phyloP scores from a whole-genome alignment of 2,329 filamentous ascomycete species.

The Pyrenochaeta sp. region DNA sequence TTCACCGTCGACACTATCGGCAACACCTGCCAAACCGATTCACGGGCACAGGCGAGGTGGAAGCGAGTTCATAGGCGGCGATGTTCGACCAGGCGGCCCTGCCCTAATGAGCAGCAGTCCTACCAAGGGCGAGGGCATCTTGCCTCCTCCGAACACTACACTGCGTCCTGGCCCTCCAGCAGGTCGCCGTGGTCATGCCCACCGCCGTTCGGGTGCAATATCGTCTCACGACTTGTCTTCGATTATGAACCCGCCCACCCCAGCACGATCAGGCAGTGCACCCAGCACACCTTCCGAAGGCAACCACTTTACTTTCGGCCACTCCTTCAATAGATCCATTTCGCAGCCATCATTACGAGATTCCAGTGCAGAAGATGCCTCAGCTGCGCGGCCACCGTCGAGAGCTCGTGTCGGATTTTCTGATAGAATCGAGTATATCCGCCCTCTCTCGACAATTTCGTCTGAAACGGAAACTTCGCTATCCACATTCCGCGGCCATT shows the following conservation, averaged over 20 bases:
- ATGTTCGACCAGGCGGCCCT: constrained; percentile 54
- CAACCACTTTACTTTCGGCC: constrained; percentile 47
- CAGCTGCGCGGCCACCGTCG: constrained; percentile 51
- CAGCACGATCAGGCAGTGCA: constrained; percentile 68
- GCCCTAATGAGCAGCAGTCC: constrained; percentile 73
- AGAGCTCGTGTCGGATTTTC: constrained; percentile 82
- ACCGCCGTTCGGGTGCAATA: constrained; percentile 81
- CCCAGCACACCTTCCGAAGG: constrained; percentile 67
- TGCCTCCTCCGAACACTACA: constrained; percentile 64
- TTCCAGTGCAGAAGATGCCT: constrained; percentile 31
- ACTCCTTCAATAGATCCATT: constrained; percentile 47
- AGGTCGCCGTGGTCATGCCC: constrained; percentile 74
- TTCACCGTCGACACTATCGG: constrained; percentile 48
- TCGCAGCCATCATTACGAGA: constrained; percentile 51
- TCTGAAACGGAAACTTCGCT: constrained; percentile 83
- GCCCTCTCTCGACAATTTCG: constrained; percentile 83
- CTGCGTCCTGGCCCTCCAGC: constrained; percentile 59
- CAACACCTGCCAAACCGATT: constrained; percentile 62
- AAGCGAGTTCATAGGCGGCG: constrained; percentile 85
- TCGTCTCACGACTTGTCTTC: constrained; percentile 82
- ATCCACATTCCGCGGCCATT: constrained; percentile 74
- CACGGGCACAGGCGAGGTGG: constrained; percentile 76
- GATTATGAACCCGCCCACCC: constrained; percentile 69
- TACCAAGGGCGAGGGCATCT: constrained; percentile 69
- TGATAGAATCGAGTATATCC: constrained; percentile 82